phyloP scores from a whole-genome alignment of 306 rosid genomes.

The Dryas octopetala region DNA sequence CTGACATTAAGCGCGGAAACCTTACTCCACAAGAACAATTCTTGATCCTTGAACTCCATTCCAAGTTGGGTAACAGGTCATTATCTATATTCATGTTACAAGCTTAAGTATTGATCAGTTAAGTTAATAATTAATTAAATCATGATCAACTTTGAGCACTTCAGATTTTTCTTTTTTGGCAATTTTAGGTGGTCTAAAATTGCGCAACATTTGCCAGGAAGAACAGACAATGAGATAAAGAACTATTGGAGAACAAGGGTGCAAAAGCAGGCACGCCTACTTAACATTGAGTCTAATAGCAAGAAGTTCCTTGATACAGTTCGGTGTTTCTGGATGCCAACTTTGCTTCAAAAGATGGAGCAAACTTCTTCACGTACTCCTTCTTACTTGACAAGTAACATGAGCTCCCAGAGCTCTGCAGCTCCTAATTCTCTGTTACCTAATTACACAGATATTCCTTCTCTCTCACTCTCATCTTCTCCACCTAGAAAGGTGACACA shows the following conservation, averaged over 20 bases:
- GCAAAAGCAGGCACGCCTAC: conserved; percentile 85
- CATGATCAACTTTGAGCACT: background rate
- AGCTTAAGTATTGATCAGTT: background rate
- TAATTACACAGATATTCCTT: conserved; percentile 16
- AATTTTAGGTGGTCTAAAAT: conserved; percentile 78
- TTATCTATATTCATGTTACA: background rate
- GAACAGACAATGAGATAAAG: conserved; percentile 93
- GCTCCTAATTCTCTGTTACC: conserved; percentile 15
- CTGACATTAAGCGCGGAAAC: conserved; percentile 92
- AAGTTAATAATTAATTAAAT: background rate
- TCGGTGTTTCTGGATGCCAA: conserved; percentile 80
- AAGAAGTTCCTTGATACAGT: conserved; percentile 70
- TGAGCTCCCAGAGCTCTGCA: conserved; percentile 33
- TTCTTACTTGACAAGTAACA: conserved; percentile 33
- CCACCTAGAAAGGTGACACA: conserved; percentile 28
- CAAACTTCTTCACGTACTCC: conserved; percentile 42
- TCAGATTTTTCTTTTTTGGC: background rate
- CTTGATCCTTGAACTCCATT: conserved; percentile 88
- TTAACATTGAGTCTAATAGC: conserved; percentile 78
- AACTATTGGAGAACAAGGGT: conserved; percentile 94
- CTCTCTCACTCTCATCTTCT: conserved; percentile 30
- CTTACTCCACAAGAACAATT: conserved; percentile 91
- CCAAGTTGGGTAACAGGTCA: conserved; percentile 93
- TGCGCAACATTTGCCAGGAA: conserved; percentile 88
- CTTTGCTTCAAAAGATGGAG: conserved; percentile 65